Evolutionary conservation across 768 basidiomycete genomes (phyloP).

Genomic region (Amanita pseudoporphyria): DNA sequence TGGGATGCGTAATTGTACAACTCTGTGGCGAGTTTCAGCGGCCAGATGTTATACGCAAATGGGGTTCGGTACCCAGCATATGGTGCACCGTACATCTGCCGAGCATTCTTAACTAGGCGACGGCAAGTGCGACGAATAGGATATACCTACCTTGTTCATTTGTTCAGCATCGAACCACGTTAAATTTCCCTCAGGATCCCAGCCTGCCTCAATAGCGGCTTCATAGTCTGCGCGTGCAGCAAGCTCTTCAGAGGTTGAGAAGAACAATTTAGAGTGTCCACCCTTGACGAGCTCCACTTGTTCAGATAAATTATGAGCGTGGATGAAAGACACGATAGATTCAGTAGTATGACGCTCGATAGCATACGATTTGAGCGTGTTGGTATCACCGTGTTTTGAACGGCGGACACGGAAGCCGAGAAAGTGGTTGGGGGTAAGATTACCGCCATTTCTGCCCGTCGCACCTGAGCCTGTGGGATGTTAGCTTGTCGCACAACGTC

Average conservation of each 20-base stretch:
- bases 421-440: constrained; percentile 48
- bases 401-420: constrained; percentile 31
- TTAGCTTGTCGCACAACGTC: not conserved
- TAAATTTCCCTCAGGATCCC: constrained; percentile 23
- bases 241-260: constrained; percentile 33
- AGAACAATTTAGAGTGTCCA: constrained; percentile 40
- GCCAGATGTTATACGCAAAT: constrained; percentile 60
- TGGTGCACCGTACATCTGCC: constrained; percentile 32
- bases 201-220: constrained; percentile 43
- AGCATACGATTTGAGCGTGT: constrained; percentile 42
- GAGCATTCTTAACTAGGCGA: constrained; percentile 1
- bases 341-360: constrained; percentile 50
- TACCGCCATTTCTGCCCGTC: constrained; percentile 79
- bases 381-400: constrained; percentile 34
- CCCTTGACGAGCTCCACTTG: constrained; percentile 56
- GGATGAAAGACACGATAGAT: constrained; percentile 40
- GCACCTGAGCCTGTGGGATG: constrained; percentile 53
- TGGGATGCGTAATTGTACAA: constrained; percentile 32
- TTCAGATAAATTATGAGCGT: constrained; percentile 28
- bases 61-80: constrained; percentile 43
- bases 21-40: constrained; percentile 69
- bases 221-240: constrained; percentile 34
- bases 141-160: constrained; percentile 32
- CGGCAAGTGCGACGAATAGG: not conserved
- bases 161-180: constrained; percentile 38